These are phyloP conservation scores for Jamesozyma hellenica DNA, from an alignment of 805 yeast genomes.

Conservation along the genomic window DNA sequence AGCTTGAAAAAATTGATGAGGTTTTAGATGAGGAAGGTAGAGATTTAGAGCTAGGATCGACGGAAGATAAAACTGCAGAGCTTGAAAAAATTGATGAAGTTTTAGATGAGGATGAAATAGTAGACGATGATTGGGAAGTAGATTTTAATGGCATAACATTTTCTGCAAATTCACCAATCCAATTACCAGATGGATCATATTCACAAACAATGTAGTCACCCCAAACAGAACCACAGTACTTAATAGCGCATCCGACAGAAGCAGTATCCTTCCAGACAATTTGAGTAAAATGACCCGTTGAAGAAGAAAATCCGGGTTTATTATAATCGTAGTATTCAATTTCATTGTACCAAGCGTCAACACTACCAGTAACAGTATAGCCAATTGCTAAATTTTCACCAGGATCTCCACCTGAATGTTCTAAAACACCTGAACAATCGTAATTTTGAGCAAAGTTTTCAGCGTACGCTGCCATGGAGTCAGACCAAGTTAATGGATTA, in stretches of 20 bases:
- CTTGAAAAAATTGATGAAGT: too few relatives aligned
- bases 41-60: too few relatives aligned
- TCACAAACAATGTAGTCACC: constrained; percentile 64
- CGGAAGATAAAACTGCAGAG: too few relatives aligned
- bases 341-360: constrained; percentile 69
- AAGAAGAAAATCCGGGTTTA: constrained; percentile 37
- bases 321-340: constrained; percentile 45
- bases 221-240: constrained; percentile 44
- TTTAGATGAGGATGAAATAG: too few relatives aligned
- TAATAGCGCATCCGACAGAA: constrained; percentile 61
- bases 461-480: constrained; percentile 39
- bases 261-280: constrained; percentile 56
- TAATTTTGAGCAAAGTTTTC: constrained; percentile 39
- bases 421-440: constrained; percentile 47
- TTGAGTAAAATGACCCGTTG: constrained; percentile 64
- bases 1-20: too few relatives aligned
- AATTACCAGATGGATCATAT: constrained; percentile 68
- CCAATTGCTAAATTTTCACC: constrained; percentile 78
- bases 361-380: constrained; percentile 33
- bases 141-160: constrained; percentile 20
- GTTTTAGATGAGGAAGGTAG: too few relatives aligned
- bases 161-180: constrained; percentile 40
- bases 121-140: too few relatives aligned
- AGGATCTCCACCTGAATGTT: constrained; percentile 46
- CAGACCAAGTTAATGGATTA: constrained; percentile 40